Evolutionary conservation across 495 filamentous ascomycete species (phyloP), one percentile per base, ranked within the genome.

Genomic region (Neurospora sp.): DNA sequence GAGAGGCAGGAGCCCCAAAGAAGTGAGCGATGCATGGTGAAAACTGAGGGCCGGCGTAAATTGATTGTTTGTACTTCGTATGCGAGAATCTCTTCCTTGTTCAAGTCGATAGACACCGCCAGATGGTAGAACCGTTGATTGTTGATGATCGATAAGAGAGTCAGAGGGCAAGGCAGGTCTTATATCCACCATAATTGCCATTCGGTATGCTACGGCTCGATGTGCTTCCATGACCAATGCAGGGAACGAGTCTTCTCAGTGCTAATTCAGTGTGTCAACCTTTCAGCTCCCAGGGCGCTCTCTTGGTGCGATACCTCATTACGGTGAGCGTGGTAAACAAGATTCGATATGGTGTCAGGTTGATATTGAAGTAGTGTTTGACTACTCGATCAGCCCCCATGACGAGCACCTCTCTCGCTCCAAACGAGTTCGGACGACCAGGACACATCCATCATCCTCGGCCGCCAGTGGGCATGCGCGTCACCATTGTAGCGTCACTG

Each of bases 401-500:
- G 9, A 54, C 8, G 1, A 23, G 1, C 20, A 12, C 46, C 3
- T 54, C 46, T 4, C 8, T 54, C 9, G n/a, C 10, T 20, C 1
- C 4, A 2, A 23, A 20, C 4, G 10, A 54, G 46, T 54, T 54
- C 3, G 46, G 44, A 48, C 9, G 44, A 10, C 10, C 46, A 20
- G 9, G n/a, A 54, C 4, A 20, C 4, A 23, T 20, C 1, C n/a
- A 0, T 12, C 46, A 48, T 0, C 16, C 46, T 12, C n/a, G 1
- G 3, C 3, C 44, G 0, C 44, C 0, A 48, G n/a, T 8, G 4
- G 0, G 0, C 18, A 2, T 0, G 44, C 16, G 44, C n/a, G n/a
- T 23, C 44, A 48, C 9, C 0, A 18, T 48, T 3, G n/a, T 20
- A n/a, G 0, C 42, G 14, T n/a, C n/a, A n/a, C n/a, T n/a, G n/a